Evolutionary conservation across 257 asterid genomes (phyloP).

Genomic region (Thymus mandschuricus): DNA sequence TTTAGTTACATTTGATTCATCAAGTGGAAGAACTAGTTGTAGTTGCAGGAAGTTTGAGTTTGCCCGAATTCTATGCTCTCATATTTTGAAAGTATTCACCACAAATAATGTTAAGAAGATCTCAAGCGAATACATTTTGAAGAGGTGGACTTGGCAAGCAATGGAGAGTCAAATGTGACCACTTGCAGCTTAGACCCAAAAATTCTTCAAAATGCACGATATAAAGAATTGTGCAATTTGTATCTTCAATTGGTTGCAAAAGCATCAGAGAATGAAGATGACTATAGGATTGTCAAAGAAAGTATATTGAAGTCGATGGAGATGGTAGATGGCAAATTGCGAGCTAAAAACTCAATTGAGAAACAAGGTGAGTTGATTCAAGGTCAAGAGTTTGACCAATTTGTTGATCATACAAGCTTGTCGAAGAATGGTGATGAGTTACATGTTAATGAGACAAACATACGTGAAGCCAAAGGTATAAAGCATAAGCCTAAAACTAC

Average conservation of each 20-base stretch:
- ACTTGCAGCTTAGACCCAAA: not conserved
- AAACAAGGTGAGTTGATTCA: not conserved
- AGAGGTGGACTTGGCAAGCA: not conserved
- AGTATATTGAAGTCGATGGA: not conserved
- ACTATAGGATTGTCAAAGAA: not conserved
- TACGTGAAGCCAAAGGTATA: not conserved
- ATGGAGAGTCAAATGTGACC: not conserved
- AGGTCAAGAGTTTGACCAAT: not conserved
- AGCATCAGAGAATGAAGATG: not conserved
- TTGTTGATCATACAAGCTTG: too few relatives aligned
- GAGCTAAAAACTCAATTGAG: not conserved
- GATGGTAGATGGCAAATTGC: not conserved
- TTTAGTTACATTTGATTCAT: not conserved
- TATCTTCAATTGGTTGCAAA: not conserved
- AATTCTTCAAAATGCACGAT: not conserved
- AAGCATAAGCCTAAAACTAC: not conserved
- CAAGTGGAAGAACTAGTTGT: not conserved
- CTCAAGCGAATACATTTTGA: not conserved
- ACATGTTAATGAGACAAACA: not conserved
- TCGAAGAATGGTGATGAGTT: not conserved
- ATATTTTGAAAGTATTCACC: not conserved
- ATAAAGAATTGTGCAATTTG: not conserved
- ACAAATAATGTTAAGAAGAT: not conserved
- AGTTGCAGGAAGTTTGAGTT: not conserved
- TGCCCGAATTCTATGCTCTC: not conserved